phyloP scores from a whole-genome alignment of 208 protist genomes.

The Trypanosoma grayi region DNA sequence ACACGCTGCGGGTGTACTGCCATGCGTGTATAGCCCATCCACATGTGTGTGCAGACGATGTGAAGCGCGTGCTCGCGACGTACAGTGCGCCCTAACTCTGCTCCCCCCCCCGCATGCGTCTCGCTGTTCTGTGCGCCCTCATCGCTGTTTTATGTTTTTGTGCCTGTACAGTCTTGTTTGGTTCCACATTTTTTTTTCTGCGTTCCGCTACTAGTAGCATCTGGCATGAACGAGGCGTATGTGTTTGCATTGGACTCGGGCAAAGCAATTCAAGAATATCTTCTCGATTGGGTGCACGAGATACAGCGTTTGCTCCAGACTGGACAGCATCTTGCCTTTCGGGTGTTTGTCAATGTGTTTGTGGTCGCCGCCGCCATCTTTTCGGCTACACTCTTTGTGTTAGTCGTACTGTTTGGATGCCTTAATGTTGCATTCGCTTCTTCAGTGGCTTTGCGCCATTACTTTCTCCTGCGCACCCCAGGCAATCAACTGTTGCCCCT shows the following conservation, averaged over 20 bases:
- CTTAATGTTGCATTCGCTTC: constrained; percentile 27
- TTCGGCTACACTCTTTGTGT: background rate
- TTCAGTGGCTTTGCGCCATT: constrained; percentile 30
- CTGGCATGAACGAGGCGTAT: constrained; percentile 16
- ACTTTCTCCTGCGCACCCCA: constrained; percentile 41
- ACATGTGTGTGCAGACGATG: constrained; percentile 23
- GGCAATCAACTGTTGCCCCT: constrained; percentile 52
- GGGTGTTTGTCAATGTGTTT: background rate
- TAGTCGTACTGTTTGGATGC: constrained; percentile 28
- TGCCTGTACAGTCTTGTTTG: background rate
- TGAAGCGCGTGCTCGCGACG: constrained; percentile 24
- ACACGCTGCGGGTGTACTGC: constrained; percentile 64
- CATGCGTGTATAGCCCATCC: constrained; percentile 43
- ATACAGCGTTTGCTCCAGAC: background rate
- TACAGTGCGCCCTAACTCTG: background rate
- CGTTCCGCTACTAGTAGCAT: background rate
- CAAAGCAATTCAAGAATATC: background rate
- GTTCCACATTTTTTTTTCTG: background rate
- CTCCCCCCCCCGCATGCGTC: too few species aligned
- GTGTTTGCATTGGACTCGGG: constrained; percentile 10
- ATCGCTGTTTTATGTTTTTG: constrained; percentile 6
- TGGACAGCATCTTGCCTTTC: background rate
- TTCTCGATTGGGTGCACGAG: background rate
- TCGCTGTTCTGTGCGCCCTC: too few species aligned
- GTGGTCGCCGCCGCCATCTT: constrained; percentile 10